Evolutionary conservation across 2,329 filamentous ascomycete genomes (phyloP), one percentile per base, ranked within the genome.

Genomic region (Metarhizium anisopliae): DNA sequence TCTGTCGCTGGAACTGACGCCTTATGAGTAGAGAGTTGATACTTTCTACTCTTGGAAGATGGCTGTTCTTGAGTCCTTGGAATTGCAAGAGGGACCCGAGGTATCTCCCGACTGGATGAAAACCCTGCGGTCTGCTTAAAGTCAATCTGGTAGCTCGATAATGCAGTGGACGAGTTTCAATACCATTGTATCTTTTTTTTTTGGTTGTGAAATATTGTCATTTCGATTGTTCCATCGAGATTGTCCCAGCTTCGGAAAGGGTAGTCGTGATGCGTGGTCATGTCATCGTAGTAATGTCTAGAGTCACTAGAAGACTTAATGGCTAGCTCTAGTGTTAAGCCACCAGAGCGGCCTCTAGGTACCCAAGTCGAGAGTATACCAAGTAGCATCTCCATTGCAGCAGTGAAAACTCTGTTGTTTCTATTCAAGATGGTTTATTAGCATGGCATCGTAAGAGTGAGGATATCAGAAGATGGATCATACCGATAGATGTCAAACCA

Each of bases 401-500:
- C 25, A 35, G 42, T 54, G 42, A 54, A 54, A 47, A 54, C 20
- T 54, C 25, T 47, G 42, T 54, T 54, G 35, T 54, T 54, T 29
- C 52, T 54, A 47, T 35, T 54, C 52, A 32, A 47, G 52, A n/a
- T 29, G 32, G 20, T 35, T 20, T 8, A 47, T 54, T 54, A 54
- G 52, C 52, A 35, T 54, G 52, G 38, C 42, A 47, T 54, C 52
- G 16, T 38, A 47, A 16, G 16, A 42, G 25, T 30, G 35, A 51
- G 16, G 10, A 43, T 55, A 36, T 51, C 51, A n/a, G 53, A 50
- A 51, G n/a, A 32, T 55, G 47, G n/a, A 55, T 51, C 47, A 51
- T 55, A 55, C 53, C 53, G 53, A 55, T 55, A 51, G 1, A 55
- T 51, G n/a, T 55, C 53, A 43, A 55, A 55, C 53, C 53, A 51